Conservation (phyloP, 2,329 filamentous ascomycete species). For the Dactylellina cionopaga region DNA sequence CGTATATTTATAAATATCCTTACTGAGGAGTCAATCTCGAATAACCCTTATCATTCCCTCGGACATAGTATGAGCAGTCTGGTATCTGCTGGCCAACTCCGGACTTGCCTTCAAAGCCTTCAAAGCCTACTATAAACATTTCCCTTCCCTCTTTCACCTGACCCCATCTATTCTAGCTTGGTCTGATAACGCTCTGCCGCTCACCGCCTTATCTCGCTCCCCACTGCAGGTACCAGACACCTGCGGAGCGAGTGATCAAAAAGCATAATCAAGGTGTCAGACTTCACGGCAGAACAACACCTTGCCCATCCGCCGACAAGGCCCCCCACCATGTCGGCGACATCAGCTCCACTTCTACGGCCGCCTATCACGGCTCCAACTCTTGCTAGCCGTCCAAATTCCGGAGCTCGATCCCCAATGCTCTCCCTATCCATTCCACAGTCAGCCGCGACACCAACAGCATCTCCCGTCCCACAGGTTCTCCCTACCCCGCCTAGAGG, state of each 20-base stretch:
- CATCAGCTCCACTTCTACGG: conserved; percentile 50
- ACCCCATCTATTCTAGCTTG: too few species aligned
- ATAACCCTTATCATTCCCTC: background rate
- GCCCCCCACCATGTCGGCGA: conserved; percentile 51
- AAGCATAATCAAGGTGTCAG: conserved; percentile 26
- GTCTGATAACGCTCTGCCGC: too few species aligned
- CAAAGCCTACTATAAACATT: background rate
- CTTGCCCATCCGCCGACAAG: conserved; percentile 34
- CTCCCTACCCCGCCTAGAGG: conserved; percentile 48
- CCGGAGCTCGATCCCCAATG: conserved; percentile 49
- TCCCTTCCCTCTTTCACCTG: background rate
- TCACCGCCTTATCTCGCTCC: conserved; percentile 4
- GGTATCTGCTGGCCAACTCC: background rate
- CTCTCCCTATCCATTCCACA: conserved; percentile 55
- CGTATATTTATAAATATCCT: background rate
- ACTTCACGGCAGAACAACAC: conserved; percentile 23
- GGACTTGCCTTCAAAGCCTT: background rate
- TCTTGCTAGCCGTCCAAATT: conserved; percentile 48
- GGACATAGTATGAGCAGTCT: background rate
- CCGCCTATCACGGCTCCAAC: conserved; percentile 46
- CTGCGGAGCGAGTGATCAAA: conserved; percentile 23
- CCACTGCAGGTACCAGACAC: conserved; percentile 16
- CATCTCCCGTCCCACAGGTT: conserved; percentile 44
- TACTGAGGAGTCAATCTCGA: background rate
- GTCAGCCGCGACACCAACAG: conserved; percentile 36